Evolutionary conservation across 129 eudicot genomes (phyloP).

Genomic region (Flaveria linearis): DNA sequence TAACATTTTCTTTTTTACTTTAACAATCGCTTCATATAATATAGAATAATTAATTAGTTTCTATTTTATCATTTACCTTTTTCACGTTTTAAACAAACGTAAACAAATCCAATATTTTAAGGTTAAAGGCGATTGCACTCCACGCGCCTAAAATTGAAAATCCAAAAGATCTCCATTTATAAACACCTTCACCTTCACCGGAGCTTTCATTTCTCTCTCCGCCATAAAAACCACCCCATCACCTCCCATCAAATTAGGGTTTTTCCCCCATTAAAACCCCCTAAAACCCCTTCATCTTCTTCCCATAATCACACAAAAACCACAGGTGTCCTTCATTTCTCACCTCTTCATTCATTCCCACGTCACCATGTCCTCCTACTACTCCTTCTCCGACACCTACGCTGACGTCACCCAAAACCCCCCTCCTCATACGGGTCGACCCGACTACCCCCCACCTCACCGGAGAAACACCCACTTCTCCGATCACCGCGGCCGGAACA

Average conservation of each 20-base stretch:
- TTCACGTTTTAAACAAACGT: too few species aligned
- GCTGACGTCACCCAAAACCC: constrained; percentile 9
- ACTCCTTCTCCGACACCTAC: constrained; percentile 30
- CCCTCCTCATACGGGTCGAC: constrained; percentile 27
- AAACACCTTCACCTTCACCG: constrained; percentile 18
- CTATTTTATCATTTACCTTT: too few species aligned
- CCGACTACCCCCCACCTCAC: constrained; percentile 49
- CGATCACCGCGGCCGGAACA: neutral
- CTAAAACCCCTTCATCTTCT: constrained; percentile 15
- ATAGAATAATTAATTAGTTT: too few species aligned
- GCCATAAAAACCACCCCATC: constrained; percentile 33
- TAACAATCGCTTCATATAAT: neutral
- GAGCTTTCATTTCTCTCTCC: constrained; percentile 21
- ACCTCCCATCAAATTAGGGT: constrained; percentile 17
- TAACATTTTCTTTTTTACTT: too few species aligned
- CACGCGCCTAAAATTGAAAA: constrained; percentile 13
- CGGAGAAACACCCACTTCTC: constrained; percentile 9
- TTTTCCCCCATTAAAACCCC: neutral
- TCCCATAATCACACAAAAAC: neutral
- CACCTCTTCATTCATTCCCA: neutral
- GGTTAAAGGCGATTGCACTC: neutral
- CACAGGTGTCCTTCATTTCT: neutral
- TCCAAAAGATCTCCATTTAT: neutral
- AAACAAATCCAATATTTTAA: too few species aligned
- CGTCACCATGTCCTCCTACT: constrained; percentile 11